phyloP scores from a whole-genome alignment of 768 basidiomycete species.

The Tulasnella sp. region DNA sequence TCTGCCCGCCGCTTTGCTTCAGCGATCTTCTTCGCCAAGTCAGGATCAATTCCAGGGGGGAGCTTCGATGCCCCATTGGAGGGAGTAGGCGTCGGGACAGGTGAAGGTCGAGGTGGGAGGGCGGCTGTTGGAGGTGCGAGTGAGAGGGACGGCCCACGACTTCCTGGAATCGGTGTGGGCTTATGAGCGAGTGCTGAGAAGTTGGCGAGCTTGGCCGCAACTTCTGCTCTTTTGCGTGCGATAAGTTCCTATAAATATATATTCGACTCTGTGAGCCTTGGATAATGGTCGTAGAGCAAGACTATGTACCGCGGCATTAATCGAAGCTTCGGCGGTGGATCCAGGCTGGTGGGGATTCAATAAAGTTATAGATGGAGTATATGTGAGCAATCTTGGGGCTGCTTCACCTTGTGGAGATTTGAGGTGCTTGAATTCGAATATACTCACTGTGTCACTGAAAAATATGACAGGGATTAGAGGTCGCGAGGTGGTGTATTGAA shows the following conservation, averaged over 20 bases:
- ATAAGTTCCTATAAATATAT: constrained; percentile 44
- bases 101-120: constrained; percentile 19
- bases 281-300: no score
- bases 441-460: constrained; percentile 6
- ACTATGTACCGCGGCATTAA: not conserved
- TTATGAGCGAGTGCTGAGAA: constrained; percentile 29
- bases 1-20: constrained; percentile 81
- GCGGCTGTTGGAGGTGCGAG: constrained; percentile 22
- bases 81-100: constrained; percentile 26
- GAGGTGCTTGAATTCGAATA: not conserved
- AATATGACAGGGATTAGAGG: not conserved
- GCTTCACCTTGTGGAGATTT: constrained; percentile 4
- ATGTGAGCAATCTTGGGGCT: not conserved
- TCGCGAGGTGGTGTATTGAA: not conserved
- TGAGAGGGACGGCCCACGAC: not conserved
- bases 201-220: constrained; percentile 73
- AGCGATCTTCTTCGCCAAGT: constrained; percentile 36
- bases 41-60: constrained; percentile 25
- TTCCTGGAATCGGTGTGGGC: constrained; percentile 16
- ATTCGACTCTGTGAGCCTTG: no score
- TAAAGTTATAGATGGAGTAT: constrained; percentile 6
- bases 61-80: constrained; percentile 38
- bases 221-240: constrained; percentile 72
- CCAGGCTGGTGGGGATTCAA: not conserved
- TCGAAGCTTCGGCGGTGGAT: not conserved